Conservation (phyloP, 208 protist genomes). For the Leishmania gerbilli region DNA sequence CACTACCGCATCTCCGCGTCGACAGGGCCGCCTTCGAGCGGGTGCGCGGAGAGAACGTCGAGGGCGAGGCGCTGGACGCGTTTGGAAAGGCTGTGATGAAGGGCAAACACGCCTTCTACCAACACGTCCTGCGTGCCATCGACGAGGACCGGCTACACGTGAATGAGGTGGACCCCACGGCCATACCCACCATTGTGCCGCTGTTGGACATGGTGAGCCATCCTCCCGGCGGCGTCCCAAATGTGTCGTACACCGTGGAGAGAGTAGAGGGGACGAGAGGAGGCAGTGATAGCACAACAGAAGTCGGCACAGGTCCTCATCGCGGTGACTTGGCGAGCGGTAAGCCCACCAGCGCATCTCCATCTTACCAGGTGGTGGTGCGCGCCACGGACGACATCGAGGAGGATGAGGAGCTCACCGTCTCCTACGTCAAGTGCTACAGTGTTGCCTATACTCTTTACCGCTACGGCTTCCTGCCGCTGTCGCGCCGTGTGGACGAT, state of each 20-base stretch:
- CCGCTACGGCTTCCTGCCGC: slow-evolving; percentile 60
- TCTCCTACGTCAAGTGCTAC: slow-evolving; percentile 56
- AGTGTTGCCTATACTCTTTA: slow-evolving; percentile 71
- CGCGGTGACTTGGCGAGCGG: neutral
- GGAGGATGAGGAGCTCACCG: slow-evolving; percentile 53
- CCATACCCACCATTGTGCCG: slow-evolving; percentile 50
- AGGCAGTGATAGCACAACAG: neutral
- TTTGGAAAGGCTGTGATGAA: slow-evolving; percentile 31
- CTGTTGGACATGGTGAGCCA: slow-evolving; percentile 66
- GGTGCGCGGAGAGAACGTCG: slow-evolving; percentile 17
- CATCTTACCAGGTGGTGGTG: slow-evolving; percentile 35
- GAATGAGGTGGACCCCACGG: slow-evolving; percentile 46
- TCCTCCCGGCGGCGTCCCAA: slow-evolving; percentile 41
- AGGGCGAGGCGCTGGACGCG: slow-evolving; percentile 34
- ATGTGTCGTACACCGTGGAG: slow-evolving; percentile 38
- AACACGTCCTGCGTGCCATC: slow-evolving; percentile 37
- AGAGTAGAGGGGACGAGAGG: neutral
- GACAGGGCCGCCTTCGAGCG: slow-evolving; percentile 19
- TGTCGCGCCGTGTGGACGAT: slow-evolving; percentile 45
- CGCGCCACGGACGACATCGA: slow-evolving; percentile 41
- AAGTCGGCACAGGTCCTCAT: neutral
- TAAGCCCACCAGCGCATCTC: neutral
- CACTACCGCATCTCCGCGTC: slow-evolving; percentile 37
- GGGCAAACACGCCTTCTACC: slow-evolving; percentile 31
- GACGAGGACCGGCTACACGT: slow-evolving; percentile 30